phyloP scores from a whole-genome alignment of 768 basidiomycete genomes.

The Auricularia heimuer region DNA sequence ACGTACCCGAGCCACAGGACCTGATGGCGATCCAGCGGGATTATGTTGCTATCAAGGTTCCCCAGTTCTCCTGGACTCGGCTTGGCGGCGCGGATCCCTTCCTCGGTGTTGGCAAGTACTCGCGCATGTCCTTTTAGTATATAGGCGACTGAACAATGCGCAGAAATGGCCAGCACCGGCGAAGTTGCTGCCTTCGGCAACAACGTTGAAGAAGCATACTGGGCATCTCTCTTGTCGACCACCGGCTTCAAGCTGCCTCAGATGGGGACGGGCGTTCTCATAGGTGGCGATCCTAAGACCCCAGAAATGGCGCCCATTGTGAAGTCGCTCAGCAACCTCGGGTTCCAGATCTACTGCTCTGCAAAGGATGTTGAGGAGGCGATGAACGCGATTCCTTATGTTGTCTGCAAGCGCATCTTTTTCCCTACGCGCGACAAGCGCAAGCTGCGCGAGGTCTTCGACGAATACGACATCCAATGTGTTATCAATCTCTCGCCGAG shows the following conservation, averaged over 20 bases:
- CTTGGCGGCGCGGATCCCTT: conserved; percentile 94
- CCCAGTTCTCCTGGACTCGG: conserved; percentile 98
- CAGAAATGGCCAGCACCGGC: conserved; percentile 97
- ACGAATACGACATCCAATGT: conserved; percentile 87
- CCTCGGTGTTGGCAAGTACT: conserved; percentile 76
- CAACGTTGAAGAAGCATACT: conserved; percentile 91
- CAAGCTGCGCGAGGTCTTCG: conserved; percentile 85
- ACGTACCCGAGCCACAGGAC: conserved; percentile 87
- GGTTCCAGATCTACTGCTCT: conserved; percentile 93
- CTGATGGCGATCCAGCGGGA: conserved; percentile 82
- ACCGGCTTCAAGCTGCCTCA: conserved; percentile 92
- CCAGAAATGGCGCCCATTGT: conserved; percentile 84
- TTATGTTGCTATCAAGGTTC: conserved; percentile 93
- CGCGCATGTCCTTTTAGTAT: not conserved
- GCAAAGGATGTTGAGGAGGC: conserved; percentile 69
- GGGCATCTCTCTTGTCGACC: conserved; percentile 88
- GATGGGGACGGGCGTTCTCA: conserved; percentile 74
- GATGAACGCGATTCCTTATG: conserved; percentile 68
- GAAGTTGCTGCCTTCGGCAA: conserved; percentile 95
- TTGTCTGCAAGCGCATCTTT: conserved; percentile 79
- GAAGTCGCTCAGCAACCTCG: conserved; percentile 68
- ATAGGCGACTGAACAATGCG: not conserved
- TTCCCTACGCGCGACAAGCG: conserved; percentile 97
- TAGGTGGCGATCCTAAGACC: conserved; percentile 82
- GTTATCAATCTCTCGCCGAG: conserved; percentile 87